Conservation (phyloP, 1,284 basidiomycete species). For the Moesziomyces antarcticus region DNA sequence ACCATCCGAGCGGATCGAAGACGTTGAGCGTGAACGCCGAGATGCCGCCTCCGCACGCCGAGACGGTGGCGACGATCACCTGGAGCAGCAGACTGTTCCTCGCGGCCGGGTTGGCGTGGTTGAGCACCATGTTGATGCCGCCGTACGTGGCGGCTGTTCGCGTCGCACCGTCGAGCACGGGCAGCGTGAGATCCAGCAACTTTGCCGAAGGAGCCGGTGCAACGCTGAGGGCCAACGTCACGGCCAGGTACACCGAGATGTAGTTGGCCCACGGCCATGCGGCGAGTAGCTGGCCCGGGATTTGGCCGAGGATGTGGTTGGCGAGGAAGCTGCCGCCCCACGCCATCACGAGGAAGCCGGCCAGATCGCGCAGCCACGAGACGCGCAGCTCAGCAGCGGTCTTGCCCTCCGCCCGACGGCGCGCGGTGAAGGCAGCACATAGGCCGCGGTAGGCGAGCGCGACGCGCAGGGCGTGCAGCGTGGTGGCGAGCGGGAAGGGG, state of each 20-base stretch:
- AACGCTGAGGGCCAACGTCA: conserved; percentile 7
- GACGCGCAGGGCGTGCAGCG: conserved; percentile 53
- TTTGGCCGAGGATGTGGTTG: conserved; percentile 47
- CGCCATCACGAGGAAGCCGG: conserved; percentile 60
- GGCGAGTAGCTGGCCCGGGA: conserved; percentile 51
- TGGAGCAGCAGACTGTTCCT: conserved; percentile 39
- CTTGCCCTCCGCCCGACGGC: conserved; percentile 25
- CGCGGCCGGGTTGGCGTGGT: conserved; percentile 38
- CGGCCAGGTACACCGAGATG: conserved; percentile 44
- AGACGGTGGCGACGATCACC: conserved; percentile 51
- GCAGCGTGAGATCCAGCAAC: conserved; percentile 47
- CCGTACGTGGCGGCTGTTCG: conserved; percentile 49
- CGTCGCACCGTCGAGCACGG: conserved; percentile 54
- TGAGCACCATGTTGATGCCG: conserved; percentile 43
- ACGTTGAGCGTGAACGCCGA: conserved; percentile 55
- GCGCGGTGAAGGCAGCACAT: conserved; percentile 21
- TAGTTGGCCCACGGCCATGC: conserved; percentile 55
- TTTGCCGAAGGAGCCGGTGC: conserved; percentile 28
- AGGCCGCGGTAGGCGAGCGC: conserved; percentile 51
- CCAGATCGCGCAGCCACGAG: conserved; percentile 35
- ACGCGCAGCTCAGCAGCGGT: conserved; percentile 22
- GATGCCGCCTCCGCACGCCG: conserved; percentile 58
- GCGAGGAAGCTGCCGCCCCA: conserved; percentile 60
- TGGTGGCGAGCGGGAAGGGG: conserved; percentile 52
- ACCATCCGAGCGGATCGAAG: conserved; percentile 56